Conservation (phyloP, 345 rosid genomes). For the Fremontodendron californicum region DNA sequence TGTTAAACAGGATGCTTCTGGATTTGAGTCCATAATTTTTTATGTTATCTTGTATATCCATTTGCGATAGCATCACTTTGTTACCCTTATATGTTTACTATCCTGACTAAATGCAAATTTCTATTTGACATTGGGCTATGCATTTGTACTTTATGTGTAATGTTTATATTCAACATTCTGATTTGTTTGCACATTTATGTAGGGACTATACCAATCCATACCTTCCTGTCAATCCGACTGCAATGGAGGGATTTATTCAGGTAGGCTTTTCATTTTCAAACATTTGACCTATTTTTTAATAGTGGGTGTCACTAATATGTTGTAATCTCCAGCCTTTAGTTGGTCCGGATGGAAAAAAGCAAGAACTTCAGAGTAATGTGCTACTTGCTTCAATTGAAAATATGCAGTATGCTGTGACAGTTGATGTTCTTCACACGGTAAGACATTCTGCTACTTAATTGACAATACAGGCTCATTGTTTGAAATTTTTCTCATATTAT, state of each 20-base stretch:
- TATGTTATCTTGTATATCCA: neutral
- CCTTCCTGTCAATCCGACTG: constrained; percentile 95
- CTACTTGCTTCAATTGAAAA: constrained; percentile 94
- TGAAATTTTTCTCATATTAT: neutral
- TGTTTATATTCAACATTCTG: constrained; percentile 19
- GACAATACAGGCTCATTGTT: neutral
- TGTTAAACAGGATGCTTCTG: neutral
- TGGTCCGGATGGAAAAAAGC: constrained; percentile 90
- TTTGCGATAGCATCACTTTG: neutral
- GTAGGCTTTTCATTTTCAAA: constrained; percentile 29
- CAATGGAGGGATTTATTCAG: constrained; percentile 84
- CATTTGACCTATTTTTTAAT: constrained; percentile 2
- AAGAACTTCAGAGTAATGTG: constrained; percentile 88
- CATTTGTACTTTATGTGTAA: constrained; percentile 7
- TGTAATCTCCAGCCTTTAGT: constrained; percentile 51
- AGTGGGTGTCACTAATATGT: constrained; percentile 7
- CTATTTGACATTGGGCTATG: neutral
- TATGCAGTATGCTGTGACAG: constrained; percentile 98
- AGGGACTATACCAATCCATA: constrained; percentile 97
- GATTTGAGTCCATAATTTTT: neutral
- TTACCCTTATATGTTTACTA: neutral
- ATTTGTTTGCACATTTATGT: constrained; percentile 23
- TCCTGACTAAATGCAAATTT: neutral
- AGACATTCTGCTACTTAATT: constrained; percentile 20
- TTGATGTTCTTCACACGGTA: constrained; percentile 89